Base-by-base conservation (phyloP, 2,329 filamentous ascomycete species). In the Neoscytalidium dimidiatum region DNA sequence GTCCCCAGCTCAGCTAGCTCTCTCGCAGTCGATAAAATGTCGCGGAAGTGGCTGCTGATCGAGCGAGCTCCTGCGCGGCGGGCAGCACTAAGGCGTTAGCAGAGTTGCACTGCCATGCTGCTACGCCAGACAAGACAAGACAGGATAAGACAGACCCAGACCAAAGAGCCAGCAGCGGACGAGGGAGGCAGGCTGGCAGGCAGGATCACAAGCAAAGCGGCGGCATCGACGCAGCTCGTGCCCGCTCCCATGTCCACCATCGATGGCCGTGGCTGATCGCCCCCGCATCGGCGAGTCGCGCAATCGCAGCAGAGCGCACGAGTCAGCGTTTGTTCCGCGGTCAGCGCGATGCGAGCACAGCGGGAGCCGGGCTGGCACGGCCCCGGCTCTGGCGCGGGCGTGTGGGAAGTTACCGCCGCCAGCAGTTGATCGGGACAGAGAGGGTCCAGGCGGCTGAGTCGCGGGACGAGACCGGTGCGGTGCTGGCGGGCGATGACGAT, bases 21-120 rank as follows among this genome's bases (percentile, higher is more conserved):
- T n/a, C n/a, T n/a, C n/a, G n/a, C n/a, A n/a, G n/a, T n/a, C 29
- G 4, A 21, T 58, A 31, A 58, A 58, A 58, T 58, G 53, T 58
- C 53, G 53, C 53, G 53, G 53, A 19, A 31, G 53, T 58, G 53
- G 53, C 53, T 58, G 53, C 53, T 58, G 53, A 58, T 58, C 53
- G 21, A 57, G 52, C 3, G 9, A 5, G n/a, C 8, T 6, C 7
- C 29, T n/a, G 26, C 26, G 26, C 48, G 17, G n/a, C n/a, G n/a
- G n/a, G 23, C 46, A 57, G 33, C 33, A 57, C 52, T 57, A 57
- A n/a, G 9, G 29, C 21, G 33, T 43, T 58, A 44, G 53, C 53
- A 58, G 26, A 19, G 23, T 28, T 58, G 53, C 52, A 57, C 52
- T 43, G 52, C 52, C 51, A 38, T 38, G 51, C 51, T 13, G 43